Evolutionary conservation across 306 rosid genomes (phyloP).

Genomic region (Fragaria ananassa): DNA sequence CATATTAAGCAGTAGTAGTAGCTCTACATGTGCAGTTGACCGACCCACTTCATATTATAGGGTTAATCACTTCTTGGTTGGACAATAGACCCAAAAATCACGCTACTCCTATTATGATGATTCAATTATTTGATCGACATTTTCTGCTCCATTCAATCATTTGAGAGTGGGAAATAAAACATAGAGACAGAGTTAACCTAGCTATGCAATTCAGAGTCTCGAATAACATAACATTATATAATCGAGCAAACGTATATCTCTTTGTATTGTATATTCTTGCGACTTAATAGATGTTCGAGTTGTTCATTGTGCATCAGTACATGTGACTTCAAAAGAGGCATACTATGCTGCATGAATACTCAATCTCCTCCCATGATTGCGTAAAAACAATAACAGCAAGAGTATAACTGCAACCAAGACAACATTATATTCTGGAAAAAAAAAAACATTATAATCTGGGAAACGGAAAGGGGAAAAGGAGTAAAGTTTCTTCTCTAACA

Average conservation of each 20-base stretch:
- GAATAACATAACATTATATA: background rate
- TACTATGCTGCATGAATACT: constrained; percentile 22
- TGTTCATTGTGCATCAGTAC: background rate
- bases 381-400: constrained; percentile 16
- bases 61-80: constrained; percentile 34
- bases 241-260: background rate
- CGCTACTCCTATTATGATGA: constrained; percentile 39
- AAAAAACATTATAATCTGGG: background rate
- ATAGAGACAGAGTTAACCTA: background rate
- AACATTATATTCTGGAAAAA: background rate
- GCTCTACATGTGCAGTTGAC: constrained; percentile 57
- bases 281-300: background rate
- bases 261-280: background rate
- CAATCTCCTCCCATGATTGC: constrained; percentile 20
- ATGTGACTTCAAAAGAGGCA: background rate
- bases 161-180: background rate
- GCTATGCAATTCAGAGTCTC: background rate
- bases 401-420: constrained; percentile 13
- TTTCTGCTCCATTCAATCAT: constrained; percentile 41
- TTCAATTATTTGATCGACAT: constrained; percentile 30
- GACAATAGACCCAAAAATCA: constrained; percentile 53
- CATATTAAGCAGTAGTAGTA: constrained; percentile 19
- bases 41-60: constrained; percentile 37
- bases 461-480: background rate
- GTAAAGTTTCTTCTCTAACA: background rate